Evolutionary conservation across 768 basidiomycete species (phyloP), one percentile per base, ranked within the genome.

Genomic region (Boletus vermiculosoides): DNA sequence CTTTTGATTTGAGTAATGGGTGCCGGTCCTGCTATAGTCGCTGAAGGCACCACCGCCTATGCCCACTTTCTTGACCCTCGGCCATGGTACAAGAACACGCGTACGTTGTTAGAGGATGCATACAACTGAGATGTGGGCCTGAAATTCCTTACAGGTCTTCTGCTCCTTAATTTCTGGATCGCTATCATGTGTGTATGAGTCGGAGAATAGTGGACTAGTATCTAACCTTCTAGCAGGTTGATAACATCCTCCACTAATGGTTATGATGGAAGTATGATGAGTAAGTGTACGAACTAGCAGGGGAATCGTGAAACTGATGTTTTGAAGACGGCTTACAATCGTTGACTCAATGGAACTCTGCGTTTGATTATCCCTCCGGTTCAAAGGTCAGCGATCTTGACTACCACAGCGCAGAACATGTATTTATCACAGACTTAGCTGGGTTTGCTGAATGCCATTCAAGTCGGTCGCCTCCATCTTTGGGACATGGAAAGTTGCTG

Each of bases 31-130:
- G 79, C 75, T 54, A 74, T 74, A 50, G 71, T 66, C 54, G 54
- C 40, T 18, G 45, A 73, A 48, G 59, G 62, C 15, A n/a, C 36
- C 34, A 74, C 75, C 48, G 78, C 75, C 41, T 83, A 80, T 60
- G 68, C 69, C 33, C 80, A 83, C 58, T 77, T 86, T 55, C 59
- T 87, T 57, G 80, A 88, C 69, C 83, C 85, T 20, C 80, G 72
- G 61, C 77, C 83, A 66, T 89, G 86, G 86, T 85, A 85, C 73
- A 87, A 84, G 76, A 88, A 88, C 74, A 80, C 69, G 68, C 78
- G 85, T 84, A 66, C 18, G 76, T 63, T 15, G 7, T 33, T 45
- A 5, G 6, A 13, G 2, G 9, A 25, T 16, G 18, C 20, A 15
- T 23, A 11, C 15, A 44, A 4, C 2, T 45, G 15, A 36, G 10